Percentiles rank a stretch among this genome's conserved stretches.
Evolutionary conservation across 2,329 filamentous ascomycete genomes (phyloP).

Genomic region (Clarireedia paspali): DNA sequence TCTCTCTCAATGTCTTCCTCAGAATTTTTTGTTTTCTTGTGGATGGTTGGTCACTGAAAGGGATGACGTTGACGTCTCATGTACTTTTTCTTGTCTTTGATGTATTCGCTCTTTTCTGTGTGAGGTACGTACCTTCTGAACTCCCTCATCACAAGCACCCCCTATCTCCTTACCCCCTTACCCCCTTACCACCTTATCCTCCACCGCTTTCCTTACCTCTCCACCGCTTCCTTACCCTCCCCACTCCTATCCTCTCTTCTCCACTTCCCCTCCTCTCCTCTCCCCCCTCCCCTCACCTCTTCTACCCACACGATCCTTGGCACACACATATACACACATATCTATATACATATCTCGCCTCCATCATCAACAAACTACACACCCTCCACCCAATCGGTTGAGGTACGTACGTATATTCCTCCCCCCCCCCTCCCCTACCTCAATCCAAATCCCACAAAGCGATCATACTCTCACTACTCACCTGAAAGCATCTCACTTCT

Average conservation of each 20-base stretch:
- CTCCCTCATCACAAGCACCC: background rate
- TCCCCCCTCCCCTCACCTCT: background rate
- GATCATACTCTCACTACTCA: conserved; percentile 25
- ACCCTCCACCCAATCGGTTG: background rate
- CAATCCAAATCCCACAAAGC: background rate
- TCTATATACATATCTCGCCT: too few species aligned
- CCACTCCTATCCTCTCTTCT: background rate
- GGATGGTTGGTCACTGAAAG: conserved; percentile 11
- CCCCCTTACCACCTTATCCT: background rate
- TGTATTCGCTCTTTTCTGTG: conserved; percentile 5
- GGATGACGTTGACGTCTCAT: conserved; percentile 4
- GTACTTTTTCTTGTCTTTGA: conserved; percentile 6
- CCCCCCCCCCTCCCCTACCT: background rate
- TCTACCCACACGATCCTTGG: background rate
- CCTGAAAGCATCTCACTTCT: conserved; percentile 18
- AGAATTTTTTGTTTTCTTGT: conserved; percentile 7
- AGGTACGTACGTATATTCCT: conserved; percentile 19
- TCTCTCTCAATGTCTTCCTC: conserved; percentile 20
- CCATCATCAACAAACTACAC: background rate
- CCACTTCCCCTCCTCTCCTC: background rate
- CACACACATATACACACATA: background rate
- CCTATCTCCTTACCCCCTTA: background rate
- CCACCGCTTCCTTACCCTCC: background rate
- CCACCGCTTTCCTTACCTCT: background rate
- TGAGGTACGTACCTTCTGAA: conserved; percentile 25